phyloP scores from a whole-genome alignment of 1,139 yeast species.

The Yamadazyma spencermartinsiae region DNA sequence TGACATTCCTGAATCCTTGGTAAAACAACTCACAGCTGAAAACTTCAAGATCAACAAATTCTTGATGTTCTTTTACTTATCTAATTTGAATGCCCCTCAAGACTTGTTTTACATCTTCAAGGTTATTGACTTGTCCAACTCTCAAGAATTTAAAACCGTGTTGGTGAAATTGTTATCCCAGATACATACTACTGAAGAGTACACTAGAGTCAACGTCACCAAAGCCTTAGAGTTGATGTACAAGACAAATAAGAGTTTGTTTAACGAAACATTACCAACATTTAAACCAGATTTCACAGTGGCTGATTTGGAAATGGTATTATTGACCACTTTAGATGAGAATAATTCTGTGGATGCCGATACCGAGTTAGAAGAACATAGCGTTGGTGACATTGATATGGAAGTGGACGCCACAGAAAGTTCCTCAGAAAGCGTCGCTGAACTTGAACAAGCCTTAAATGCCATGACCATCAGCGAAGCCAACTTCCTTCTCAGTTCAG shows the following conservation, averaged over 20 bases:
- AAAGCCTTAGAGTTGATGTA: conserved; percentile 48
- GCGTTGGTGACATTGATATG: conserved; percentile 5
- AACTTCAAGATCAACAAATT: conserved; percentile 34
- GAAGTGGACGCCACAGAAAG: conserved; percentile 3
- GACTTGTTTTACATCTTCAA: conserved; percentile 24
- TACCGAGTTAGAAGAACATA: conserved; percentile 20
- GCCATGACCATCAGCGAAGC: neutral
- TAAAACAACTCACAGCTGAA: conserved; percentile 22
- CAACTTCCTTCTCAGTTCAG: conserved; percentile 34
- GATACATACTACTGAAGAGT: conserved; percentile 20
- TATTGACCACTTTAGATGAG: conserved; percentile 58
- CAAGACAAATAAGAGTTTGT: conserved; percentile 36
- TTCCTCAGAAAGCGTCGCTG: neutral
- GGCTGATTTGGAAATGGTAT: conserved; percentile 63
- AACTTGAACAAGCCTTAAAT: conserved; percentile 1
- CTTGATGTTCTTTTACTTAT: conserved; percentile 28
- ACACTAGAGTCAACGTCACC: conserved; percentile 32
- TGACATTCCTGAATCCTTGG: conserved; percentile 9
- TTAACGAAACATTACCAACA: conserved; percentile 40
- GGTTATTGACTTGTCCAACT: conserved; percentile 21
- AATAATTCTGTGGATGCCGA: conserved; percentile 20
- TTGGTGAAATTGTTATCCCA: conserved; percentile 25
- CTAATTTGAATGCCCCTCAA: conserved; percentile 17
- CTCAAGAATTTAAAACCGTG: conserved; percentile 23
- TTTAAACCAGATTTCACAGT: conserved; percentile 32